Evolutionary conservation across 2,329 filamentous ascomycete species (phyloP).

Genomic region (Diaporthe ilicicola): DNA sequence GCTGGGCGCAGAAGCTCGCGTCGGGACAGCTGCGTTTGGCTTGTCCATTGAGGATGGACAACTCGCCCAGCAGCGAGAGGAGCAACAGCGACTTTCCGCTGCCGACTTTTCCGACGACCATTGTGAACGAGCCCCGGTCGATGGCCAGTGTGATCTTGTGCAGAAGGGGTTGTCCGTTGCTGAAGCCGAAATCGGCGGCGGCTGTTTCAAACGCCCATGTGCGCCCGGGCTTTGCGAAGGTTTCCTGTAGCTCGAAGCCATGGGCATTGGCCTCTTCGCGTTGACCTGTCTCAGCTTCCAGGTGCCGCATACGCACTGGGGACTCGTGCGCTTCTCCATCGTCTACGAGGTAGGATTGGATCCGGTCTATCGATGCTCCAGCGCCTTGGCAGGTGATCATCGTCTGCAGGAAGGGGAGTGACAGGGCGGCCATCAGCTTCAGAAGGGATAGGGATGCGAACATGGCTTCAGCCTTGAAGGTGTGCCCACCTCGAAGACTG

Average conservation of each 20-base stretch:
- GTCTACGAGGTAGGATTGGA: background rate
- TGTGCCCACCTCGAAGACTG: background rate
- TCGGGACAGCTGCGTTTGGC: background rate
- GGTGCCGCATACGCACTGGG: background rate
- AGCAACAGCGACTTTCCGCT: constrained; percentile 1
- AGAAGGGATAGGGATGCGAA: background rate
- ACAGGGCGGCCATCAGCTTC: background rate
- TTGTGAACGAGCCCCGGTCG: background rate
- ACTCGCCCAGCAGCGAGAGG: background rate
- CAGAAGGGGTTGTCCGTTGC: background rate
- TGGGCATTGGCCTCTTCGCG: background rate
- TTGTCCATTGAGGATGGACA: background rate
- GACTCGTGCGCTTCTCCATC: background rate
- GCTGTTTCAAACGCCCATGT: background rate
- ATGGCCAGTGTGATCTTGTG: background rate
- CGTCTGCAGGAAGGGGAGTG: background rate
- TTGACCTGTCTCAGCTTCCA: background rate
- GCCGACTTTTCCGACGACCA: background rate
- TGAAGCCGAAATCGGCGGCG: background rate
- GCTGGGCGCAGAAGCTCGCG: background rate
- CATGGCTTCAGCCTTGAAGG: background rate
- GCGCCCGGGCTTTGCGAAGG: background rate
- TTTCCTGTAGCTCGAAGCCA: background rate
- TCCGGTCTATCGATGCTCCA: background rate
- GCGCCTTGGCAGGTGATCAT: background rate